Percentiles rank a stretch among this genome's conserved stretches.
Evolutionary conservation across 2,329 filamentous ascomycete species (phyloP).

Genomic region (Exutisphaerella laricina): DNA sequence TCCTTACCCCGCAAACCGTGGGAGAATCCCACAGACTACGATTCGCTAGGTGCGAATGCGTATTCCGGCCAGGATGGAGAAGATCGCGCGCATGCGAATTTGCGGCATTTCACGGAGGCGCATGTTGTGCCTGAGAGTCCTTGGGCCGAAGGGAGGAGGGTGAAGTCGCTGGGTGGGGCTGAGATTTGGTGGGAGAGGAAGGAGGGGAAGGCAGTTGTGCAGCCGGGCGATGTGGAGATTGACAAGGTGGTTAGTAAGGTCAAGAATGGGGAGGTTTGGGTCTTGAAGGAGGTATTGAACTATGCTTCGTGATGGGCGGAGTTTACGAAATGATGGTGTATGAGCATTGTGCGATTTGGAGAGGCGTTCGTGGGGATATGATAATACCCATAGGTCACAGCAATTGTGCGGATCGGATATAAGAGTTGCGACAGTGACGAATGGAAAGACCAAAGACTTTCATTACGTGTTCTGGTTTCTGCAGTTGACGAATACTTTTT

Average conservation of each 20-base stretch:
- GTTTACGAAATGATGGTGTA: neutral
- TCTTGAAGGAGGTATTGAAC: conserved; percentile 58
- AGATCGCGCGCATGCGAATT: conserved; percentile 69
- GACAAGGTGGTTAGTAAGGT: conserved; percentile 68
- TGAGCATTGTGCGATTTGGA: neutral
- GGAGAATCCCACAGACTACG: conserved; percentile 71
- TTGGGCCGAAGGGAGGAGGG: conserved; percentile 64
- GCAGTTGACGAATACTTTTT: no score
- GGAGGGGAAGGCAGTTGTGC: conserved; percentile 63
- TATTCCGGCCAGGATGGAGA: conserved; percentile 72
- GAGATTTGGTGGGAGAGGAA: conserved; percentile 78
- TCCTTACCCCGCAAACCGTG: conserved; percentile 77
- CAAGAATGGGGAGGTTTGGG: conserved; percentile 85
- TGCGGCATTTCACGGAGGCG: conserved; percentile 75
- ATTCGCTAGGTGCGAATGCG: conserved; percentile 58
- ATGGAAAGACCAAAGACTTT: neutral
- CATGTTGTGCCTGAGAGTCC: conserved; percentile 73
- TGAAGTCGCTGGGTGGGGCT: conserved; percentile 61
- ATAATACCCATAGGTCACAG: no score
- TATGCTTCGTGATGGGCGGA: conserved; percentile 33
- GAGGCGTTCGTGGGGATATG: neutral
- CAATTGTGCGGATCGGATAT: no score
- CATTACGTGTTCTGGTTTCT: no score
- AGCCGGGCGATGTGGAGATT: conserved; percentile 76
- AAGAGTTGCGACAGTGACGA: no score